Conservation (phyloP, 2,329 filamentous ascomycete species). For the Aspergillus fumigatiaffinis region DNA sequence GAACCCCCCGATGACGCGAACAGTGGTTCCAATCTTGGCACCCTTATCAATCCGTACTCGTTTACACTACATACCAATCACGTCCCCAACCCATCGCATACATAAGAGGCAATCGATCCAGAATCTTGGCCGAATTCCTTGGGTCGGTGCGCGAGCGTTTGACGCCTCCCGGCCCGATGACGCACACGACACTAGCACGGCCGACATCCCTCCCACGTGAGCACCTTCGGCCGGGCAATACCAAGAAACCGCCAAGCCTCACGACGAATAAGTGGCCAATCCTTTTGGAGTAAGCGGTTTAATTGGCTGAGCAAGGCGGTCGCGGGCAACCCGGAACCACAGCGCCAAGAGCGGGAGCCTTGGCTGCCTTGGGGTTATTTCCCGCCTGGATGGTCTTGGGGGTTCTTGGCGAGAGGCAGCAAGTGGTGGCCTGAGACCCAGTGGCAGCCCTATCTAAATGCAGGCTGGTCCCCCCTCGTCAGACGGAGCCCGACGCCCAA, state of each 20-base stretch:
- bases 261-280: neutral
- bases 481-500: neutral
- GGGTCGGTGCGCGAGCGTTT: neutral
- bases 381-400: neutral
- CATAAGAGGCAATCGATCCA: neutral
- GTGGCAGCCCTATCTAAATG: neutral
- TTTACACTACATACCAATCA: neutral
- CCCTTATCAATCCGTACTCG: neutral
- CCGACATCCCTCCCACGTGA: neutral
- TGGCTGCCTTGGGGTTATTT: neutral
- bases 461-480: neutral
- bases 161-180: neutral
- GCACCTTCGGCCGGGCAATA: neutral
- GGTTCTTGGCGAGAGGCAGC: neutral
- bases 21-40: neutral
- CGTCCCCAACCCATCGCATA: neutral
- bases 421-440: neutral
- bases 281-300: no score
- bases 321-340: neutral
- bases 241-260: neutral
- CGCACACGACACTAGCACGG: neutral
- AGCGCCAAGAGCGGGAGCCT: neutral
- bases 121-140: neutral
- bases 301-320: no score
- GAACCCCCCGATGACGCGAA: neutral